These are phyloP conservation scores for Aspergillus proliferans DNA, from an alignment of 2,329 filamentous ascomycete species.

Conservation along the genomic window DNA sequence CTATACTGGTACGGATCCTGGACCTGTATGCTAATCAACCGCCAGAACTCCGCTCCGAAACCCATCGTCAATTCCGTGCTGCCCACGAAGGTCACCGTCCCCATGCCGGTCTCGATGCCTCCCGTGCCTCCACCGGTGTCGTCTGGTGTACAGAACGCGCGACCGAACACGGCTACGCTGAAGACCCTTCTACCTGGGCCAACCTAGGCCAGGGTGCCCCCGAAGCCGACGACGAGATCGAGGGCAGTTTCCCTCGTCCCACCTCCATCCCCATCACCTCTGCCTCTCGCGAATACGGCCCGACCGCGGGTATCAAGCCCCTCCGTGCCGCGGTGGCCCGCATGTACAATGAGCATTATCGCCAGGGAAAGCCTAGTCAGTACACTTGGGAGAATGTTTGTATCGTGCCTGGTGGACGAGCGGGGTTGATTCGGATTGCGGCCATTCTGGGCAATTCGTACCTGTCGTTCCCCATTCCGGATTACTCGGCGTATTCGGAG, in stretches of 20 bases:
- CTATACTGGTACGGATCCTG: background rate
- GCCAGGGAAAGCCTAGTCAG: constrained; percentile 76
- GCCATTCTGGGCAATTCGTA: constrained; percentile 90
- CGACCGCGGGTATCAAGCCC: constrained; percentile 88
- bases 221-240: constrained; percentile 88
- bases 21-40: background rate
- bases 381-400: constrained; percentile 98
- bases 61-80: constrained; percentile 81
- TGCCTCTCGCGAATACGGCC: constrained; percentile 80
- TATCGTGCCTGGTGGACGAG: constrained; percentile 88
- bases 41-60: constrained; percentile 71
- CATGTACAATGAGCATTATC: constrained; percentile 89
- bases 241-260: constrained; percentile 79
- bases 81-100: constrained; percentile 87
- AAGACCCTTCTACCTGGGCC: constrained; percentile 77
- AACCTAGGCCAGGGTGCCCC: constrained; percentile 92
- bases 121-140: constrained; percentile 82
- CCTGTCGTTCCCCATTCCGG: constrained; percentile 86
- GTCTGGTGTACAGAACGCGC: constrained; percentile 72
- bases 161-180: constrained; percentile 78
- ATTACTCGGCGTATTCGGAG: constrained; percentile 97
- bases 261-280: constrained; percentile 70
- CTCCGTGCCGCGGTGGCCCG: constrained; percentile 82
- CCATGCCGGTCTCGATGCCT: constrained; percentile 84
- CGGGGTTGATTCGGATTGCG: constrained; percentile 88